These are phyloP conservation scores for Neurospora tetraspora DNA, from an alignment of 495 filamentous ascomycete genomes.

Conservation along the genomic window DNA sequence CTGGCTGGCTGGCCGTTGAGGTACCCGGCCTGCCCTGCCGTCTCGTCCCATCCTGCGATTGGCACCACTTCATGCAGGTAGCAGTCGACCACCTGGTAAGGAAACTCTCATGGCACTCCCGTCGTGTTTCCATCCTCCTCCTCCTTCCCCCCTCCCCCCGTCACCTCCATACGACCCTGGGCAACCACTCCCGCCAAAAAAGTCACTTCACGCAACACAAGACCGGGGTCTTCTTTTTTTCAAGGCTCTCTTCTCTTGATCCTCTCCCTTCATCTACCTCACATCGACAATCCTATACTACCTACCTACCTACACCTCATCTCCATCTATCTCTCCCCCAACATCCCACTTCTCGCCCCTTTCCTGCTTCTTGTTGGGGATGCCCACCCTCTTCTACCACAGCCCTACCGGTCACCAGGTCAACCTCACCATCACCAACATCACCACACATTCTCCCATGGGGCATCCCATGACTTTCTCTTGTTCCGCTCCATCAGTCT, in stretches of 20 bases:
- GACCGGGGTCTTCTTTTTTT: background rate
- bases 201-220: background rate
- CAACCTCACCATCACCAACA: background rate
- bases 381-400: background rate
- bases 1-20: background rate
- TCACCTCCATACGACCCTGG: background rate
- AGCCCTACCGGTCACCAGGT: background rate
- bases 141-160: background rate
- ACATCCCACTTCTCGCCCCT: background rate
- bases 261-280: background rate
- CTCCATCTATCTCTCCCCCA: background rate
- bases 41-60: slow-evolving; percentile 3
- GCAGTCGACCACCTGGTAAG: slow-evolving; percentile 2
- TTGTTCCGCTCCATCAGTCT: background rate
- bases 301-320: background rate
- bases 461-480: background rate
- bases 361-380: background rate
- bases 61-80: slow-evolving; percentile 14
- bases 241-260: background rate
- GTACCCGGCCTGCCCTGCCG: slow-evolving; percentile 1
- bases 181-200: background rate
- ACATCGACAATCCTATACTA: background rate
- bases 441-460: background rate
- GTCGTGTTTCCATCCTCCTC: background rate
- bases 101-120: slow-evolving; percentile 3